Percentiles rank a stretch among this genome's conserved stretches.
Evolutionary conservation across 371 early-diverging fungal species (phyloP).

Genomic region (Circinella minor): DNA sequence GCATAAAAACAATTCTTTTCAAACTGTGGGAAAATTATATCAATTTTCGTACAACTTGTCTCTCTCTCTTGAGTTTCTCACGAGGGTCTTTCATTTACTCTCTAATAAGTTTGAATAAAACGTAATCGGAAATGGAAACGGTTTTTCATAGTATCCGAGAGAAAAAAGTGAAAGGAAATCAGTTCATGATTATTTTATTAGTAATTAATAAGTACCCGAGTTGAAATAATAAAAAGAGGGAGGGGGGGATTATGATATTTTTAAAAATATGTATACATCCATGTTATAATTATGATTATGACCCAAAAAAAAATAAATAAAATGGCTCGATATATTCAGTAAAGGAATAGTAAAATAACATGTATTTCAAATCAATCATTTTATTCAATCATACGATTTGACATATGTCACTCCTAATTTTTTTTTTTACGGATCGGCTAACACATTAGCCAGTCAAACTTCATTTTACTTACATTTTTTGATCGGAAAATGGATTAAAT

Average conservation of each 20-base stretch:
- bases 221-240: too few relatives aligned
- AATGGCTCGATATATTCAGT: conserved; percentile 5
- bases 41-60: background rate
- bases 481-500: too few relatives aligned
- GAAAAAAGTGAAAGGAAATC: background rate
- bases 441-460: background rate
- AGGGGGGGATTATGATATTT: too few relatives aligned
- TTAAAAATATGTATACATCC: too few relatives aligned
- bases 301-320: background rate
- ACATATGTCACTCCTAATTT: background rate
- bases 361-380: too few relatives aligned
- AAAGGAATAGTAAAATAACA: background rate
- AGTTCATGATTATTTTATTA: background rate
- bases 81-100: background rate
- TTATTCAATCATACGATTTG: conserved; percentile 1
- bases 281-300: background rate
- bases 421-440: background rate
- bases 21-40: background rate
- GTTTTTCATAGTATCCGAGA: too few relatives aligned
- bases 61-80: conserved; percentile 6
- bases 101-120: background rate
- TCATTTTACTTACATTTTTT: background rate
- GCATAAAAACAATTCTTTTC: background rate
- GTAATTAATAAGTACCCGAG: background rate
- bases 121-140: background rate